phyloP scores from a whole-genome alignment of 331 rosid species.

The Spiraea crenata region DNA sequence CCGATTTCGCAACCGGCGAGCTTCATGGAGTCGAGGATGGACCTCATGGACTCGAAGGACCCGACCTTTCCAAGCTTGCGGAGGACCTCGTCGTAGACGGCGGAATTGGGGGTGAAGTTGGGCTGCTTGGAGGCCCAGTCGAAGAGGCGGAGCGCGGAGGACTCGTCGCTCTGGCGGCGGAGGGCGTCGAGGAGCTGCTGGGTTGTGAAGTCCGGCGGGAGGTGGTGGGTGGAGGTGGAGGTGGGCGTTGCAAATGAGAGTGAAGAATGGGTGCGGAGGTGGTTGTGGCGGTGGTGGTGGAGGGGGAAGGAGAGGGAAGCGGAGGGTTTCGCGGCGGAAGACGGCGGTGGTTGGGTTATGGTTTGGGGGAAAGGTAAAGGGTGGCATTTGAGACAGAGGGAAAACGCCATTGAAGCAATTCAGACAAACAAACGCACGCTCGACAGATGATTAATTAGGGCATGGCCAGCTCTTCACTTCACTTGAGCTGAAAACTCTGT shows the following conservation, averaged over 20 bases:
- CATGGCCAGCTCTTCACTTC: not conserved
- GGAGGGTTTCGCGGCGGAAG: constrained; percentile 31
- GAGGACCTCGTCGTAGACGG: constrained; percentile 55
- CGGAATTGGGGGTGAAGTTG: constrained; percentile 42
- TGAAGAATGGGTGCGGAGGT: constrained; percentile 20
- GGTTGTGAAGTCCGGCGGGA: constrained; percentile 62
- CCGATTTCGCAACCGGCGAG: constrained; percentile 28
- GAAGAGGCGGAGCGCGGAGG: constrained; percentile 58
- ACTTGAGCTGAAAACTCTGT: not conserved
- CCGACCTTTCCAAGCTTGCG: constrained; percentile 47
- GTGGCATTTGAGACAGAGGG: constrained; percentile 36
- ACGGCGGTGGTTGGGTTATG: constrained; percentile 20
- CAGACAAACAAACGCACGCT: constrained; percentile 24
- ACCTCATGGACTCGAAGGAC: constrained; percentile 51
- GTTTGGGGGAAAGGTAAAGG: constrained; percentile 34
- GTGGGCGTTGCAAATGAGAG: constrained; percentile 22
- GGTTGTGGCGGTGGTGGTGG: constrained; percentile 31
- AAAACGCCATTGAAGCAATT: constrained; percentile 52
- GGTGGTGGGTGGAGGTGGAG: constrained; percentile 35
- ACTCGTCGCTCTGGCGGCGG: constrained; percentile 65
- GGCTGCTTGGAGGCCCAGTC: constrained; percentile 81
- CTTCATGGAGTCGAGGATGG: constrained; percentile 41
- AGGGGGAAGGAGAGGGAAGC: constrained; percentile 19
- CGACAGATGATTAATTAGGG: not conserved
- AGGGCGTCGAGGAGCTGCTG: constrained; percentile 71